Percentiles rank a stretch among this genome's conserved stretches.
phyloP scores from a whole-genome alignment of 2,329 filamentous ascomycete species.

The Fusarium avenaceum region DNA sequence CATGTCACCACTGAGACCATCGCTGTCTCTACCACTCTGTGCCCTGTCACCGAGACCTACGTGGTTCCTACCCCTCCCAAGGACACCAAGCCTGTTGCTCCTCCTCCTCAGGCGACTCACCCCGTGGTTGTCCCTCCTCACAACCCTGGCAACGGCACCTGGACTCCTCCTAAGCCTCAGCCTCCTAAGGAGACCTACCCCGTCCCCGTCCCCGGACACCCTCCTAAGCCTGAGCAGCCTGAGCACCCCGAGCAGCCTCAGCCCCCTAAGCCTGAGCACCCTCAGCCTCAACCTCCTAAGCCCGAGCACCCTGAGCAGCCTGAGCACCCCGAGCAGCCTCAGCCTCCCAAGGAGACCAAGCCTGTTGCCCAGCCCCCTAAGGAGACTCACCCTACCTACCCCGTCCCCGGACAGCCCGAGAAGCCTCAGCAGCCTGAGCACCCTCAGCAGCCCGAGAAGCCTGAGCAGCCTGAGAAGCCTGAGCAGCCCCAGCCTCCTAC shows the following conservation, averaged over 20 bases:
- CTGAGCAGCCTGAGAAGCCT: conserved; percentile 11
- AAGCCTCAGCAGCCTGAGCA: not conserved
- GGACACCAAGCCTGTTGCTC: not conserved
- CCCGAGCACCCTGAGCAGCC: not conserved
- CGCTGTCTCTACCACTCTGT: conserved; percentile 38
- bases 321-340: not conserved
- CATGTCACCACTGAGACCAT: conserved; percentile 38
- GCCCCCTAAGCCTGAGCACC: not conserved
- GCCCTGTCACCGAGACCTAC: conserved; percentile 36
- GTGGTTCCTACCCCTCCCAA: conserved; percentile 11
- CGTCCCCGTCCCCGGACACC: not conserved
- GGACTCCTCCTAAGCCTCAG: not conserved
- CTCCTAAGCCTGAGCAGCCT: not conserved
- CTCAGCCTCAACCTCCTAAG: not conserved
- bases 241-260: conserved; percentile 5
- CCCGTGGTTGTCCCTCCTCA: conserved; percentile 10
- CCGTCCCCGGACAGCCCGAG: conserved; percentile 17
- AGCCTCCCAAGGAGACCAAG: conserved; percentile 18
- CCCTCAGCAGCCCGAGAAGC: not conserved
- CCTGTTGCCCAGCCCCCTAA: conserved; percentile 6
- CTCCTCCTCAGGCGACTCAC: conserved; percentile 2
- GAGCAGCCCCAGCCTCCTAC: conserved; percentile 7
- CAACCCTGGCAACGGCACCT: conserved; percentile 24
- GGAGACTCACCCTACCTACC: conserved; percentile 3
- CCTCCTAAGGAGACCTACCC: conserved; percentile 25